Conservation (phyloP, 192 early-diverging fungal genomes). For the Backusella liffmaniae region DNA sequence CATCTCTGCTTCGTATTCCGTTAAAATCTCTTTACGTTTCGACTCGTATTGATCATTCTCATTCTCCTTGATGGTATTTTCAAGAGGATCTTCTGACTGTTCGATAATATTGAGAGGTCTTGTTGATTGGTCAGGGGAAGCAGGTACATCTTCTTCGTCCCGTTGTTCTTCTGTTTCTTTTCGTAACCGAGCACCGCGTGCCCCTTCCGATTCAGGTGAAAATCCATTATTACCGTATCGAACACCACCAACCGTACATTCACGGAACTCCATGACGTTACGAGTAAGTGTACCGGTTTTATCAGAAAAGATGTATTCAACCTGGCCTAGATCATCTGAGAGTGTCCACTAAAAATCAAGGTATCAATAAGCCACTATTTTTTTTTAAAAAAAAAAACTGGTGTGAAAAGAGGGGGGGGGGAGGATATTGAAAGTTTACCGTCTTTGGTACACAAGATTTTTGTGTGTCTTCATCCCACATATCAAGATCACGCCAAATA, state of each 20-base stretch:
- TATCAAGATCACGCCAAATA: constrained; percentile 88
- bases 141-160: constrained; percentile 40
- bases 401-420: background rate
- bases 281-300: constrained; percentile 96
- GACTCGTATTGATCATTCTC: constrained; percentile 14
- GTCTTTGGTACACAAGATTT: constrained; percentile 64
- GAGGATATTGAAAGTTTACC: constrained; percentile 33
- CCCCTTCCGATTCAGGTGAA: constrained; percentile 61
- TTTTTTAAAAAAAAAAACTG: background rate
- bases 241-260: constrained; percentile 84
- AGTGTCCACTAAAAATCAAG: constrained; percentile 73
- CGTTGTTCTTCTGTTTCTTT: constrained; percentile 54
- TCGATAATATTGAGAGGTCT: background rate
- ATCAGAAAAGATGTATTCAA: constrained; percentile 96
- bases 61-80: constrained; percentile 21
- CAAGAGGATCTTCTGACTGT: constrained; percentile 33
- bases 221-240: constrained; percentile 81
- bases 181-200: constrained; percentile 42
- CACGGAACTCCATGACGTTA: constrained; percentile 97
- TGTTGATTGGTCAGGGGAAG: constrained; percentile 35
- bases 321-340: constrained; percentile 94
- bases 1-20: constrained; percentile 56
- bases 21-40: constrained; percentile 46
- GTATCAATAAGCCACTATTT: background rate
- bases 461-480: constrained; percentile 71